Evolutionary conservation across 257 asterid genomes (phyloP).

Genomic region (Cruciata laevipes): DNA sequence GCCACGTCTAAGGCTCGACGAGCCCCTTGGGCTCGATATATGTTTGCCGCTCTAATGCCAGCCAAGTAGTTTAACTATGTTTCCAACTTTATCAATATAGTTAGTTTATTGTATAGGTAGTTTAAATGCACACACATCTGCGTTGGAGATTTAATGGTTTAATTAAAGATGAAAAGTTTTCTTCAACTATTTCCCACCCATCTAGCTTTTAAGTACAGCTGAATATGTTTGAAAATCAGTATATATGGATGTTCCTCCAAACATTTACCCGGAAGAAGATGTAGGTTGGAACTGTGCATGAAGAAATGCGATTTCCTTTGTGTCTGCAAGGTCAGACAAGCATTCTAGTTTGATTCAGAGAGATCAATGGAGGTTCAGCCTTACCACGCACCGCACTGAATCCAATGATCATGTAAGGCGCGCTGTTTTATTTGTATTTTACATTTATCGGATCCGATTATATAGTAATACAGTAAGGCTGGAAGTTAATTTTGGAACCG

Average conservation of each 20-base stretch:
- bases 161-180: background rate
- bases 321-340: constrained; percentile 87
- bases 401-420: too few relatives aligned
- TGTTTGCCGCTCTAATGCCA: background rate
- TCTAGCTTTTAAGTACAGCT: background rate
- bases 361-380: too few relatives aligned
- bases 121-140: background rate
- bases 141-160: background rate
- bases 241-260: background rate
- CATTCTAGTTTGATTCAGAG: too few relatives aligned
- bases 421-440: too few relatives aligned
- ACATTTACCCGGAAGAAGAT: constrained; percentile 12
- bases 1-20: too few relatives aligned
- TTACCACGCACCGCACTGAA: too few relatives aligned
- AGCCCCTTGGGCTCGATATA: too few relatives aligned
- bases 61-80: background rate
- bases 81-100: background rate
- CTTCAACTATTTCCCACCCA: background rate
- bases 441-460: too few relatives aligned
- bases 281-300: constrained; percentile 92
- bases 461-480: too few relatives aligned
- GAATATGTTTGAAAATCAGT: background rate
- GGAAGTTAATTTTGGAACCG: too few relatives aligned
- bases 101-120: background rate
- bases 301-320: constrained; percentile 78